phyloP scores from a whole-genome alignment of 2,329 filamentous ascomycete genomes.

The Volutella citrinella region DNA sequence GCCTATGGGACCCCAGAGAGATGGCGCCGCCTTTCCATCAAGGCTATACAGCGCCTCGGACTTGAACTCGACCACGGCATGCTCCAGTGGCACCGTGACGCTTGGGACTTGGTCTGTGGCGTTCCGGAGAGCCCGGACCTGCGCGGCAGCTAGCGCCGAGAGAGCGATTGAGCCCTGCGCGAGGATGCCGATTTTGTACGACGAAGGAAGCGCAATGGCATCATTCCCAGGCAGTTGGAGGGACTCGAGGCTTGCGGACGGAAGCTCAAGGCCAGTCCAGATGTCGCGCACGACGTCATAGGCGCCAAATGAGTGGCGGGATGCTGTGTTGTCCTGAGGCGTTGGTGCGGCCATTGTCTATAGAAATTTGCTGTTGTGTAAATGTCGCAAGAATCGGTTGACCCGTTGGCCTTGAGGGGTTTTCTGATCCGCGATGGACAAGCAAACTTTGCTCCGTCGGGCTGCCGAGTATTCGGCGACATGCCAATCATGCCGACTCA shows the following conservation, averaged over 20 bases:
- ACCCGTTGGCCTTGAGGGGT: too few relatives aligned
- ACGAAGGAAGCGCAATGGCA: conserved; percentile 40
- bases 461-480: too few relatives aligned
- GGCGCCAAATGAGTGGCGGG: too few relatives aligned
- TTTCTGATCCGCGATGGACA: too few relatives aligned
- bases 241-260: conserved; percentile 4
- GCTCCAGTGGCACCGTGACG: conserved; percentile 41
- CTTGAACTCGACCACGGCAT: conserved; percentile 51
- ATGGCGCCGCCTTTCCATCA: conserved; percentile 30
- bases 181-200: conserved; percentile 51
- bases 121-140: conserved; percentile 38
- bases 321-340: too few relatives aligned
- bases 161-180: conserved; percentile 51
- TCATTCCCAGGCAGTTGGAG: conserved; percentile 12
- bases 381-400: too few relatives aligned
- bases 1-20: conserved; percentile 42
- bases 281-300: conserved; percentile 11
- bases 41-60: conserved; percentile 49
- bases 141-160: conserved; percentile 47
- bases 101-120: conserved; percentile 23
- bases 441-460: too few relatives aligned
- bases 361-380: too few relatives aligned
- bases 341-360: too few relatives aligned
- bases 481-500: too few relatives aligned
- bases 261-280: conserved; percentile 16